phyloP scores from a whole-genome alignment of 805 yeast genomes.

The Saccharomyces kudriavzevii region DNA sequence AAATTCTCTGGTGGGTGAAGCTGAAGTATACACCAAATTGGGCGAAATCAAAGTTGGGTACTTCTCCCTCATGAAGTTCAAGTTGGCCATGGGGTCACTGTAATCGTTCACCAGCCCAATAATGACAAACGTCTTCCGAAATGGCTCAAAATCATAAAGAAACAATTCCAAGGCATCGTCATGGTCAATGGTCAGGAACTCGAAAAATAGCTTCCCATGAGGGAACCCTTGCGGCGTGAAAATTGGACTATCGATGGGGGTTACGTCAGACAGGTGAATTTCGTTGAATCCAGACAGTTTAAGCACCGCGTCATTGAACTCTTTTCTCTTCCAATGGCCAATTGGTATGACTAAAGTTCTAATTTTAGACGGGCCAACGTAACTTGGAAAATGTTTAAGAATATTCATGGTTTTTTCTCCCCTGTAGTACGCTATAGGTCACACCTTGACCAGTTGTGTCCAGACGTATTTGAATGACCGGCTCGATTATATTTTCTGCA shows the following conservation, averaged over 20 bases:
- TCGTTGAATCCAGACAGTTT: conserved; percentile 45
- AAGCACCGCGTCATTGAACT: conserved; percentile 35
- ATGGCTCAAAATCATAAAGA: conserved; percentile 85
- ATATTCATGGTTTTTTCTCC: conserved; percentile 8
- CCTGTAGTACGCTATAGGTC: background rate
- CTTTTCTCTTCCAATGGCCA: conserved; percentile 37
- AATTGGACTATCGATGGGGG: conserved; percentile 48
- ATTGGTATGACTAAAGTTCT: conserved; percentile 62
- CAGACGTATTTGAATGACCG: background rate
- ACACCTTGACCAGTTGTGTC: background rate
- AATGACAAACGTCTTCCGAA: conserved; percentile 64
- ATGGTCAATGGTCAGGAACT: conserved; percentile 35
- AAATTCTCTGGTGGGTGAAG: background rate
- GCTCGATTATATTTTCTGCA: background rate
- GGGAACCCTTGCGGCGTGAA: conserved; percentile 87
- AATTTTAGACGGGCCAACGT: conserved; percentile 58
- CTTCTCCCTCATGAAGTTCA: conserved; percentile 33
- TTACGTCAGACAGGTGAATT: conserved; percentile 65
- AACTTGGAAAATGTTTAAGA: conserved; percentile 13
- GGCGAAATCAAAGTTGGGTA: conserved; percentile 28
- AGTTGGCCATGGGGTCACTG: conserved; percentile 19
- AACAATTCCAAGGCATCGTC: conserved; percentile 52
- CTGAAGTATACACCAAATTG: conserved; percentile 18
- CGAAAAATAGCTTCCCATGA: conserved; percentile 60
- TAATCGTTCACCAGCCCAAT: conserved; percentile 37